These are phyloP conservation scores for Rubia balearica DNA, from an alignment of 305 asterid genomes.

Conservation along the genomic window DNA sequence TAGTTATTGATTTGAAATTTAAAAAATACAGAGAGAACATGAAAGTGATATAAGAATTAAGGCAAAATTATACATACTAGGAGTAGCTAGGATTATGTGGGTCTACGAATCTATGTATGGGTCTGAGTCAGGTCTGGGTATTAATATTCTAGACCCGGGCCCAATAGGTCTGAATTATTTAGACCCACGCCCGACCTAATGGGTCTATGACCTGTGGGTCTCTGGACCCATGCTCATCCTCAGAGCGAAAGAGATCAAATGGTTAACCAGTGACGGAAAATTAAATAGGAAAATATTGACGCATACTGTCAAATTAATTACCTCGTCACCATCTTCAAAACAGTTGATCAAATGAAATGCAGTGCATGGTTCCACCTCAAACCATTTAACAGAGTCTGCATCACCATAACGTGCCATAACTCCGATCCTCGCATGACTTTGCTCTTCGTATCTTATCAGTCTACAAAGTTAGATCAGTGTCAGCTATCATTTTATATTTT, in stretches of 20 bases:
- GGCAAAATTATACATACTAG: too few species aligned
- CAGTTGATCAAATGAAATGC: constrained; percentile 62
- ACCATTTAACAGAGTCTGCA: constrained; percentile 51
- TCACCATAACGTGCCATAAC: constrained; percentile 73
- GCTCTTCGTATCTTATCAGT: constrained; percentile 38
- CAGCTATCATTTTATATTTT: not conserved
- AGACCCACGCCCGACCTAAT: too few species aligned
- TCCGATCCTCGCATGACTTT: constrained; percentile 53
- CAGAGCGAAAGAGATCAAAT: not conserved
- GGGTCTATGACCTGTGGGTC: too few species aligned
- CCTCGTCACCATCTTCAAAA: constrained; percentile 53
- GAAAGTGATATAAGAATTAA: too few species aligned
- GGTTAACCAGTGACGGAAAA: not conserved
- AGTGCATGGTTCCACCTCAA: constrained; percentile 47
- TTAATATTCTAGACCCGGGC: too few species aligned
- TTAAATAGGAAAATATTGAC: not conserved
- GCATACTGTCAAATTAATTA: constrained; percentile 8
- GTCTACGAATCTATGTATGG: too few species aligned
- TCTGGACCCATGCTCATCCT: too few species aligned
- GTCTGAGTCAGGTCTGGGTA: too few species aligned
- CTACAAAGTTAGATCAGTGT: constrained; percentile 17
- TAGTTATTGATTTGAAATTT: too few species aligned
- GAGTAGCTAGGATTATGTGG: too few species aligned
- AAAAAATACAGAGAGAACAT: too few species aligned
- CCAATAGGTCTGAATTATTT: too few species aligned